These are phyloP conservation scores for Rhizopogon sp. DNA, from an alignment of 768 basidiomycete genomes.

Conservation along the genomic window DNA sequence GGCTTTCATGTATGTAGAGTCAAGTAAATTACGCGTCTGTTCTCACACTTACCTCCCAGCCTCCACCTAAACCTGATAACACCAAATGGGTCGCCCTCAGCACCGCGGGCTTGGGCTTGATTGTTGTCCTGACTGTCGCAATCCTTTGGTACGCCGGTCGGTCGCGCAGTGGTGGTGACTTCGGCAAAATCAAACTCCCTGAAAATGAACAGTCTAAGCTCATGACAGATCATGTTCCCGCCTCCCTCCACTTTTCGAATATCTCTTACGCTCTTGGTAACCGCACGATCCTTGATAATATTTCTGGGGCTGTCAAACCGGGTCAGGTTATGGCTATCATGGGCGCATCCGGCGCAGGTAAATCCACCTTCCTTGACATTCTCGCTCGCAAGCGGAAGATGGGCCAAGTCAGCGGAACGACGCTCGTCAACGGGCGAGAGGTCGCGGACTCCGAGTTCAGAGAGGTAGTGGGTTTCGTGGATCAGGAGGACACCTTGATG, in stretches of 20 bases:
- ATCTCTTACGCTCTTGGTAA: conserved; percentile 72
- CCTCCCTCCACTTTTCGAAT: conserved; percentile 85
- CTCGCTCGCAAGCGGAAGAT: conserved; percentile 87
- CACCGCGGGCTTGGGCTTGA: conserved; percentile 67
- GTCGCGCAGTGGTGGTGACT: conserved; percentile 48
- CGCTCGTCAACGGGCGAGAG: conserved; percentile 81
- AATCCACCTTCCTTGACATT: conserved; percentile 95
- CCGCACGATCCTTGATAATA: conserved; percentile 65
- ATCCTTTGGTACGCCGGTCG: conserved; percentile 93
- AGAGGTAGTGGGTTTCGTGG: conserved; percentile 89
- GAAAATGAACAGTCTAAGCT: conserved; percentile 78
- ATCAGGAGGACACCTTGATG: conserved; percentile 98
- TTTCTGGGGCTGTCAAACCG: conserved; percentile 80
- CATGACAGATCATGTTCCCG: conserved; percentile 93
- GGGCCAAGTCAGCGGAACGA: conserved; percentile 66
- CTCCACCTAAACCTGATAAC: conserved; percentile 80
- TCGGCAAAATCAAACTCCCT: conserved; percentile 71
- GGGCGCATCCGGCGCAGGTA: conserved; percentile 96
- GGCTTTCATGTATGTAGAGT: conserved; percentile 62
- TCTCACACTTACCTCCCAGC: conserved; percentile 29
- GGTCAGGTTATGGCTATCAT: conserved; percentile 94
- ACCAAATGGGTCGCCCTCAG: conserved; percentile 81
- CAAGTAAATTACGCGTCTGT: not conserved
- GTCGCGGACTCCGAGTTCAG: conserved; percentile 74
- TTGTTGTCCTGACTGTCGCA: conserved; percentile 66